Evolutionary conservation across 1,284 basidiomycete genomes (phyloP).

Genomic region (Trichosporon ovoides): DNA sequence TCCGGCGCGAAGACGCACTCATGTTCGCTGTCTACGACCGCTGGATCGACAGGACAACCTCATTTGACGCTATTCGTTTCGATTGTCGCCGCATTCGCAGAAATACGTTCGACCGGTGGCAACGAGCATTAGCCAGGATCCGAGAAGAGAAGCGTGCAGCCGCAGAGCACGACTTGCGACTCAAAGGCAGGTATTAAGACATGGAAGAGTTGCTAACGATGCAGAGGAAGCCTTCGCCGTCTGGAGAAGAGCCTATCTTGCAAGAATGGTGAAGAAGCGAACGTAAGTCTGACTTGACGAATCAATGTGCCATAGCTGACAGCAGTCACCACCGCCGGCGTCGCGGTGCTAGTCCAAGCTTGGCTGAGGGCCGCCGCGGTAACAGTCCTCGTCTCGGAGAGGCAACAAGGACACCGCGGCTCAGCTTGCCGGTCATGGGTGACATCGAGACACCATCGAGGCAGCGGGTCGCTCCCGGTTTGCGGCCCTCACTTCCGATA

Average conservation of each 20-base stretch:
- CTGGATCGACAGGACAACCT: constrained; percentile 34
- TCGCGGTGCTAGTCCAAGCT: background rate
- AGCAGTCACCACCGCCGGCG: background rate
- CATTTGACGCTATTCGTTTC: constrained; percentile 21
- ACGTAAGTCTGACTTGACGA: constrained; percentile 16
- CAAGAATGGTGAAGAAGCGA: constrained; percentile 23
- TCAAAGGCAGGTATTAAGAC: constrained; percentile 32
- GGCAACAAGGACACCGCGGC: constrained; percentile 1
- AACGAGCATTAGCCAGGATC: constrained; percentile 11
- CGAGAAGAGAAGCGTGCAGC: constrained; percentile 11
- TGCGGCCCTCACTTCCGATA: background rate
- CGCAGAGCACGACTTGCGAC: constrained; percentile 15
- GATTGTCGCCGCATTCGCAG: constrained; percentile 16
- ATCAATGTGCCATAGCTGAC: constrained; percentile 1
- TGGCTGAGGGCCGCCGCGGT: background rate
- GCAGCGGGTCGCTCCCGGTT: background rate
- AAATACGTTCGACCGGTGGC: constrained; percentile 15
- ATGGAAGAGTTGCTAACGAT: background rate
- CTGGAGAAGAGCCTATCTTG: constrained; percentile 29
- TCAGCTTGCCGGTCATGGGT: background rate
- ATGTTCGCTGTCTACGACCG: constrained; percentile 41
- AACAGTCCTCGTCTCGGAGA: background rate
- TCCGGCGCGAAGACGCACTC: constrained; percentile 39
- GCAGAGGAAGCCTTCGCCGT: constrained; percentile 34
- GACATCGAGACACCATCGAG: background rate